Conservation (phyloP, 2,329 filamentous ascomycete genomes). For the Rutstroemia sp. region DNA sequence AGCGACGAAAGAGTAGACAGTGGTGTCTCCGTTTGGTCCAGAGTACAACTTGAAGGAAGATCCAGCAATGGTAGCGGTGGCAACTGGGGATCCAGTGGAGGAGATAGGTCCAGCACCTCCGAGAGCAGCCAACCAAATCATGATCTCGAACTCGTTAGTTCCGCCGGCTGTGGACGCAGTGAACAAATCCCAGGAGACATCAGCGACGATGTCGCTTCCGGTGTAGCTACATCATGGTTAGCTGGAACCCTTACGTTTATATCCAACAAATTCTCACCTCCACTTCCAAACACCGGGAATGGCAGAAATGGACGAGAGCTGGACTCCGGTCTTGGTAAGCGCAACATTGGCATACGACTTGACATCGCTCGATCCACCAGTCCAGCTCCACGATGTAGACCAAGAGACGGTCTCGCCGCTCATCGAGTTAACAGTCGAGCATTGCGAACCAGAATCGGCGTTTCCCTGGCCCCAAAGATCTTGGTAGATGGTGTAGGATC, state of each 20-base stretch:
- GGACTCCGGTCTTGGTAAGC: conserved; percentile 28
- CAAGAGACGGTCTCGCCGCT: conserved; percentile 30
- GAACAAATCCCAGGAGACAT: conserved; percentile 58
- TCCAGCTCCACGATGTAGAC: conserved; percentile 36
- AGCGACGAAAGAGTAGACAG: conserved; percentile 54
- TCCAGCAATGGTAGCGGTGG: conserved; percentile 45
- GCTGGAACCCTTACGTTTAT: background rate
- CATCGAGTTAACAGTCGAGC: conserved; percentile 31
- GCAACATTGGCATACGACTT: conserved; percentile 37
- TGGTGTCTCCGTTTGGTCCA: conserved; percentile 49
- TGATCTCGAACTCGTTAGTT: conserved; percentile 51
- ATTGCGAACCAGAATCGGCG: conserved; percentile 26
- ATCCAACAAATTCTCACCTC: conserved; percentile 24
- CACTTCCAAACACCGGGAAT: conserved; percentile 35
- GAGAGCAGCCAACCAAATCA: conserved; percentile 55
- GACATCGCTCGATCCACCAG: conserved; percentile 30
- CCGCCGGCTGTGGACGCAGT: conserved; percentile 40
- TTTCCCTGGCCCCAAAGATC: conserved; percentile 18
- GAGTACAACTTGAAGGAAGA: conserved; percentile 50
- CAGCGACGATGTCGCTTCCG: conserved; percentile 41
- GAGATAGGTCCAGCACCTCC: conserved; percentile 52
- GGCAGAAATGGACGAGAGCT: conserved; percentile 30
- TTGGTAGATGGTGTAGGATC: conserved; percentile 34
- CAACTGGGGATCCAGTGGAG: conserved; percentile 43
- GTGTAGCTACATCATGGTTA: conserved; percentile 33